Evolutionary conservation across 164 flowering plant genomes (phyloP).

Genomic region (Magnolia officinalis): DNA sequence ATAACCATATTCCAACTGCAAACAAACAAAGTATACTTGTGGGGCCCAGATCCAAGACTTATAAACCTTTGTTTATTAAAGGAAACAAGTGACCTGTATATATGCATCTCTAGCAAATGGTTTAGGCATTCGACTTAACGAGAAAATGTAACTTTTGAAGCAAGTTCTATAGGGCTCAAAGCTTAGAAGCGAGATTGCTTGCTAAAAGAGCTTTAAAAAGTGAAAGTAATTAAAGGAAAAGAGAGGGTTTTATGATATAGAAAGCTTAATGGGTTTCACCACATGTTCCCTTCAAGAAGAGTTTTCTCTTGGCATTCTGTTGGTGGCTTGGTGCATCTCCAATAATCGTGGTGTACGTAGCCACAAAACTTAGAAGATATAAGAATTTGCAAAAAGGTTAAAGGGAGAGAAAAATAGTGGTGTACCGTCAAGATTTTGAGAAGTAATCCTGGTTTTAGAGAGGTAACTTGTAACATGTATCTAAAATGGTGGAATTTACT

Average conservation of each 20-base stretch:
- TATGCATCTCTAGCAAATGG: background rate
- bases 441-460: background rate
- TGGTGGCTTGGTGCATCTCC: background rate
- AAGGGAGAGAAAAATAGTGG: too few species aligned
- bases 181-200: background rate
- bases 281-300: background rate
- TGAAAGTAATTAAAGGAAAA: too few species aligned
- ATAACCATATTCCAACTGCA: too few species aligned
- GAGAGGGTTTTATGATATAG: background rate
- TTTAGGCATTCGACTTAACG: too few species aligned
- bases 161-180: background rate
- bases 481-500: background rate
- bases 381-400: too few species aligned
- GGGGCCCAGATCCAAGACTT: background rate
- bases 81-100: too few species aligned
- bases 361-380: background rate
- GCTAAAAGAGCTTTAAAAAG: background rate
- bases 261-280: background rate
- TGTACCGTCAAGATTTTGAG: background rate
- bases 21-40: background rate
- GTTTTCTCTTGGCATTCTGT: background rate
- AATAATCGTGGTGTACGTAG: background rate
- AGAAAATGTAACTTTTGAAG: background rate
- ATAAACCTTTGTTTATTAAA: too few species aligned
- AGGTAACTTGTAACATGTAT: background rate